A percentile compares a stretch with the other conserved stretches of the same genome.
These are phyloP conservation scores for Epichloe gansuensis DNA, from an alignment of 2,329 filamentous ascomycete genomes.

Conservation along the genomic window DNA sequence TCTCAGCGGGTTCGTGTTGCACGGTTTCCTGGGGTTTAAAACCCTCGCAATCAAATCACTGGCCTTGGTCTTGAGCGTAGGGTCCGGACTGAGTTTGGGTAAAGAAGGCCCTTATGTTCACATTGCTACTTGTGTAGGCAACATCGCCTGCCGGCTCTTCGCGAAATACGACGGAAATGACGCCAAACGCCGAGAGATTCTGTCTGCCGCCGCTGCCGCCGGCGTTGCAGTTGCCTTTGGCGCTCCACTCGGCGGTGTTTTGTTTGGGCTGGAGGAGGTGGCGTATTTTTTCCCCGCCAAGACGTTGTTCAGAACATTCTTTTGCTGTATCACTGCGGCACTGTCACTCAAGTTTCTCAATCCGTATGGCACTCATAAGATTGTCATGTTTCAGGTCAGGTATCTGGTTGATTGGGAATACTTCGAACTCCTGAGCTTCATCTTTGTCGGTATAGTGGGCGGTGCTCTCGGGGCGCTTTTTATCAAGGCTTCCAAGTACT, in stretches of 20 bases:
- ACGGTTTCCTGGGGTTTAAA: constrained; percentile 83
- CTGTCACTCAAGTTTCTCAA: constrained; percentile 89
- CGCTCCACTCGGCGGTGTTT: constrained; percentile 71
- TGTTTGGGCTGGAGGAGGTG: constrained; percentile 92
- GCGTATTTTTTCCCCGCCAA: constrained; percentile 96
- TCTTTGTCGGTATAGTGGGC: constrained; percentile 74
- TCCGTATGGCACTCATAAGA: constrained; percentile 90
- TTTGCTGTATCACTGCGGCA: constrained; percentile 90
- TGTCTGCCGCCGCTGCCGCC: constrained; percentile 85
- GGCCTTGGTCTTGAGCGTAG: constrained; percentile 75
- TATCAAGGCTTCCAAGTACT: constrained; percentile 86
- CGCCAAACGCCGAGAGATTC: constrained; percentile 79
- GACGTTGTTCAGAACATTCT: constrained; percentile 93
- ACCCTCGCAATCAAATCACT: constrained; percentile 77
- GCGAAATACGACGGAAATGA: constrained; percentile 90
- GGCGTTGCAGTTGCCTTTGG: constrained; percentile 93
- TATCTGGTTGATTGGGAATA: constrained; percentile 87
- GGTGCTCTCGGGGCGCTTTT: constrained; percentile 80
- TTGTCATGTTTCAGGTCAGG: constrained; percentile 89
- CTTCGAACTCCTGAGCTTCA: constrained; percentile 78
- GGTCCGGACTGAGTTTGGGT: constrained; percentile 83
- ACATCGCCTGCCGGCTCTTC: constrained; percentile 90
- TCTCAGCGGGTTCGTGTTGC: constrained; percentile 91
- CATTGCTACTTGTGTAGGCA: constrained; percentile 88
- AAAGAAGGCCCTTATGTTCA: constrained; percentile 97